Evolutionary conservation across 1,284 basidiomycete species (phyloP).

Genomic region (Cerrena zonata): DNA sequence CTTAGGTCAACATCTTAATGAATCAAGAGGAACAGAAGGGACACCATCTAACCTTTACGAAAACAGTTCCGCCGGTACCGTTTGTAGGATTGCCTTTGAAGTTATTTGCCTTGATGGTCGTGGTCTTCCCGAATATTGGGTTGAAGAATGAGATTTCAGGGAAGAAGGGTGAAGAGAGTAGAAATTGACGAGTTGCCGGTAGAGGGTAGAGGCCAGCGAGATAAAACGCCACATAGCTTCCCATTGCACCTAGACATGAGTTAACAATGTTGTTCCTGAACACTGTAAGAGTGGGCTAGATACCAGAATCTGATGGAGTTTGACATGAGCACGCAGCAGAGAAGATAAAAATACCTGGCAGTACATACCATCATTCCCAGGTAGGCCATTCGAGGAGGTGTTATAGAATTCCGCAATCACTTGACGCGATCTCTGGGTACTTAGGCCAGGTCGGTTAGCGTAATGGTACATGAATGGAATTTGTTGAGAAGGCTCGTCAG

Average conservation of each 20-base stretch:
- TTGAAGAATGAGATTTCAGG: slow-evolving; percentile 55
- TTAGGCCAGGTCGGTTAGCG: slow-evolving; percentile 49
- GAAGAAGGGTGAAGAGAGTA: slow-evolving; percentile 61
- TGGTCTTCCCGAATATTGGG: slow-evolving; percentile 50
- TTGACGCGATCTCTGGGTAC: slow-evolving; percentile 49
- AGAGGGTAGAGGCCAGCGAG: slow-evolving; percentile 57
- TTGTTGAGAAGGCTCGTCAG: slow-evolving; percentile 58
- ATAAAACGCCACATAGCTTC: slow-evolving; percentile 57
- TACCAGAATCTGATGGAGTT: background rate
- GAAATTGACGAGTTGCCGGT: slow-evolving; percentile 53
- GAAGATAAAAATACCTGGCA: too few relatives aligned
- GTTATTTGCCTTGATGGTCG: slow-evolving; percentile 45
- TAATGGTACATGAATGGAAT: slow-evolving; percentile 67
- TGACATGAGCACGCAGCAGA: background rate
- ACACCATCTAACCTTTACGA: slow-evolving; percentile 41
- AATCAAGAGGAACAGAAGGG: background rate
- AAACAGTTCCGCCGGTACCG: slow-evolving; percentile 49
- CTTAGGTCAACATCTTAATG: slow-evolving; percentile 5
- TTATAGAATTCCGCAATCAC: slow-evolving; percentile 52
- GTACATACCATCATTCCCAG: slow-evolving; percentile 53
- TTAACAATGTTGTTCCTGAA: slow-evolving; percentile 1
- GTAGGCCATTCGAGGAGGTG: slow-evolving; percentile 47
- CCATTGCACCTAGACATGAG: slow-evolving; percentile 56
- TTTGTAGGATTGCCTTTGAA: slow-evolving; percentile 48
- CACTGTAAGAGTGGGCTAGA: background rate